Conservation (phyloP, 305 asterid genomes). For the Fraxinus velutina region DNA sequence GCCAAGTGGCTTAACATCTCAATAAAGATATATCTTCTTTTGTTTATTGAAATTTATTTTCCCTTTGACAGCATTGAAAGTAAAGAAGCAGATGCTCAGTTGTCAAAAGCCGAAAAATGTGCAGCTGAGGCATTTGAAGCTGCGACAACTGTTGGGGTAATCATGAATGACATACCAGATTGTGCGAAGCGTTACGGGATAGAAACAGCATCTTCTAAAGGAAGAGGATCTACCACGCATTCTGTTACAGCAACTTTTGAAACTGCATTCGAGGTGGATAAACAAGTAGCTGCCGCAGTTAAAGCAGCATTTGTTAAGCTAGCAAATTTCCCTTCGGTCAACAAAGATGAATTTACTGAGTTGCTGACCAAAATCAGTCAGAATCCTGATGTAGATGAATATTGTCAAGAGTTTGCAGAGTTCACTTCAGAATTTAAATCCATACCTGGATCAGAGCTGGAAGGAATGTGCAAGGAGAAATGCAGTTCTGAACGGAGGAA, state of each 20-base stretch:
- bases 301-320: conserved; percentile 77
- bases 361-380: conserved; percentile 68
- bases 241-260: conserved; percentile 75
- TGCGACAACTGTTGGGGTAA: conserved; percentile 68
- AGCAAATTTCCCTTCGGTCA: conserved; percentile 57
- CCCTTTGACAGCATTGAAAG: conserved; percentile 57
- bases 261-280: conserved; percentile 84
- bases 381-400: conserved; percentile 66
- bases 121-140: conserved; percentile 80
- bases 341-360: conserved; percentile 71
- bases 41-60: conserved; percentile 2
- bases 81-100: conserved; percentile 68
- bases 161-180: conserved; percentile 61
- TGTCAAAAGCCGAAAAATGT: conserved; percentile 50
- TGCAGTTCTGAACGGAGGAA: conserved; percentile 21
- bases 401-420: conserved; percentile 26
- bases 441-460: conserved; percentile 41
- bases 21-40: neutral
- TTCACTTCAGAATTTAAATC: conserved; percentile 55
- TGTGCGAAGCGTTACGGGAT: conserved; percentile 48
- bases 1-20: neutral
- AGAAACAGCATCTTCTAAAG: conserved; percentile 44
- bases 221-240: conserved; percentile 48
- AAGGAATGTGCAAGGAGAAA: conserved; percentile 17
- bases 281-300: conserved; percentile 84